A percentile compares a stretch with the other conserved stretches of the same genome.
Evolutionary conservation across 2,329 filamentous ascomycete species (phyloP).

Genomic region (Rhynchosporium agropyri): DNA sequence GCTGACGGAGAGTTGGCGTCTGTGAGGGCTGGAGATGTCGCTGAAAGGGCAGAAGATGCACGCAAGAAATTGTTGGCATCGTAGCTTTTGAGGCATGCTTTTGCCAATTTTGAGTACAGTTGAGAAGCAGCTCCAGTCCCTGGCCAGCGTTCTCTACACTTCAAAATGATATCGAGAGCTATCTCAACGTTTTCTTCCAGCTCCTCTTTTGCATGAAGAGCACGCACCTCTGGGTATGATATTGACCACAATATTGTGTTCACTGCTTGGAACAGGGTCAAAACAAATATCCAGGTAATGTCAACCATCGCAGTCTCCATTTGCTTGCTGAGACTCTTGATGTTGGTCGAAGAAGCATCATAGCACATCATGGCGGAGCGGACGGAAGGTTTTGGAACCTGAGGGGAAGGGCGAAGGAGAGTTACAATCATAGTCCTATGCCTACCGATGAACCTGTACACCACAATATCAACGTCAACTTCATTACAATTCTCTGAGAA

Average conservation of each 20-base stretch:
- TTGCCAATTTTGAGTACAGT: constrained; percentile 83
- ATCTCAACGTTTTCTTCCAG: constrained; percentile 74
- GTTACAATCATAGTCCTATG: constrained; percentile 89
- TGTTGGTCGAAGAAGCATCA: constrained; percentile 79
- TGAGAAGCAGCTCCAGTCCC: constrained; percentile 83
- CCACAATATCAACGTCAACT: constrained; percentile 29
- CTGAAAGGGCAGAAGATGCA: constrained; percentile 53
- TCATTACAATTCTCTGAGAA: neutral
- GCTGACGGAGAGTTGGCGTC: constrained; percentile 52
- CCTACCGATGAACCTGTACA: constrained; percentile 62
- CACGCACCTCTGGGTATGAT: constrained; percentile 82
- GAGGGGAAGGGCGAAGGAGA: constrained; percentile 87
- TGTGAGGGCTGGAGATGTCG: constrained; percentile 45
- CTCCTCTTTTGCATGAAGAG: constrained; percentile 70
- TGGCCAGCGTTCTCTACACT: constrained; percentile 87
- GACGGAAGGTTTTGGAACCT: constrained; percentile 81
- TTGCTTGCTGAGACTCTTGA: constrained; percentile 78
- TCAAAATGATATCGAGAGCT: constrained; percentile 76
- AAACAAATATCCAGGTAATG: constrained; percentile 90
- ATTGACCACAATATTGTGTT: constrained; percentile 92
- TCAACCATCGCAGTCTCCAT: constrained; percentile 77
- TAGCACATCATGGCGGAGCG: constrained; percentile 81
- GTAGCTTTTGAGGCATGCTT: constrained; percentile 86
- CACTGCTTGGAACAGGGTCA: constrained; percentile 86
- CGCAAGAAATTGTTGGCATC: constrained; percentile 55